A percentile compares a stretch with the other conserved stretches of the same genome.
Conservation (phyloP, 768 basidiomycete genomes). For the Boletellus sp. region DNA sequence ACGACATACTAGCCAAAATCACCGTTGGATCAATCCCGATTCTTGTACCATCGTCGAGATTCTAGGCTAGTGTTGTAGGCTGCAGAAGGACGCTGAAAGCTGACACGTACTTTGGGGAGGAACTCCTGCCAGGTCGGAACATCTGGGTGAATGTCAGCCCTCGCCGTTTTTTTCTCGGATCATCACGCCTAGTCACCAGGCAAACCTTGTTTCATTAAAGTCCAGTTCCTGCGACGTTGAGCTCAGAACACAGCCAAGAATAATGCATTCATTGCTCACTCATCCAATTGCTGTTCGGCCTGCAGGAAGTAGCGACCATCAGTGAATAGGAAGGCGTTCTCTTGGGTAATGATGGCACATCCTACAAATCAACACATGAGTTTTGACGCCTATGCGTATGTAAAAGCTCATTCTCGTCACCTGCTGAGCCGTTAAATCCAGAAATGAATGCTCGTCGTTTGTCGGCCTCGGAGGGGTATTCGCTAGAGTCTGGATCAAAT, state of each 20-base stretch:
- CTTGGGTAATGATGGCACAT: slow-evolving; percentile 68
- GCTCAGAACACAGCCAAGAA: slow-evolving; percentile 1
- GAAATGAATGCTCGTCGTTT: slow-evolving; percentile 84
- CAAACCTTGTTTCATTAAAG: slow-evolving; percentile 86
- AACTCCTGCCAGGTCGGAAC: slow-evolving; percentile 92
- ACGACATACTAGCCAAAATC: slow-evolving; percentile 56
- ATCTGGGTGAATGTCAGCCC: slow-evolving; percentile 41
- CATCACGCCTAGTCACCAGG: slow-evolving; percentile 46
- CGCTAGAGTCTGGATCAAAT: slow-evolving; percentile 68
- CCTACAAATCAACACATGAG: slow-evolving; percentile 41
- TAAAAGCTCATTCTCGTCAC: slow-evolving; percentile 35
- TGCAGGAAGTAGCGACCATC: slow-evolving; percentile 96
- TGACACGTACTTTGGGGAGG: slow-evolving; percentile 54
- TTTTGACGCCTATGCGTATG: neutral
- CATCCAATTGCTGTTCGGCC: slow-evolving; percentile 83
- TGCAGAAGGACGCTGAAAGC: neutral
- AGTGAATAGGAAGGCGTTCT: slow-evolving; percentile 82
- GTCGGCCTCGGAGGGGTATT: slow-evolving; percentile 85
- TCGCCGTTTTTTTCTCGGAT: neutral
- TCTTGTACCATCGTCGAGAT: slow-evolving; percentile 55
- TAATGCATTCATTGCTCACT: slow-evolving; percentile 40
- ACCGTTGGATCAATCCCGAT: slow-evolving; percentile 84
- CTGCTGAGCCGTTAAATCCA: slow-evolving; percentile 93
- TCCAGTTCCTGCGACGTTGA: slow-evolving; percentile 67
- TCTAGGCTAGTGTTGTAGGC: slow-evolving; percentile 34